Percentiles rank a stretch among this genome's conserved stretches.
phyloP scores from a whole-genome alignment of 352 stramenopile species.

The Phytophthora chlamydospora region DNA sequence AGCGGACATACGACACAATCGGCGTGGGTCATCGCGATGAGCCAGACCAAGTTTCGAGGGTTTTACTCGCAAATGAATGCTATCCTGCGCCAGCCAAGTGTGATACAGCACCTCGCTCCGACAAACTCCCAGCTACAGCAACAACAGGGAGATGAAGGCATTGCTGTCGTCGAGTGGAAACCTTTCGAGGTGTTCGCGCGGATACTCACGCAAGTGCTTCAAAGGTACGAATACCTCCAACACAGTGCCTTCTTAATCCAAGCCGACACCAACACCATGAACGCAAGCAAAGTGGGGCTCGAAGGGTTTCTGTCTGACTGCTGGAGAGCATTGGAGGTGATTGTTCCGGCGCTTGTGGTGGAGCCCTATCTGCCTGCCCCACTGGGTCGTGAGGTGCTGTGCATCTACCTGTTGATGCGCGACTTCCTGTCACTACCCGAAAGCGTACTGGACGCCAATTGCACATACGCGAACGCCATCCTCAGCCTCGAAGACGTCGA shows the following conservation, averaged over 20 bases:
- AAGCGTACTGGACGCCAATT: conserved; percentile 54
- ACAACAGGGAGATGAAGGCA: conserved; percentile 10
- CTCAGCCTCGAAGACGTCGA: conserved; percentile 63
- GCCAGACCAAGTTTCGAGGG: conserved; percentile 56
- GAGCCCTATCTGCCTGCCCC: conserved; percentile 45
- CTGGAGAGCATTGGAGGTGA: conserved; percentile 53
- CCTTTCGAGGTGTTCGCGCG: conserved; percentile 56
- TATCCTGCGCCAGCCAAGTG: conserved; percentile 46
- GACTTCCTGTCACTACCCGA: conserved; percentile 61
- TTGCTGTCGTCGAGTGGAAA: conserved; percentile 42
- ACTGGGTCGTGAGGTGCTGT: conserved; percentile 43
- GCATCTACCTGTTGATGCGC: conserved; percentile 56
- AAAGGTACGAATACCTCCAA: conserved; percentile 47
- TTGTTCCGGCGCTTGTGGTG: conserved; percentile 52
- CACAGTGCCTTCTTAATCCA: conserved; percentile 49
- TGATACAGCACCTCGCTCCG: conserved; percentile 31
- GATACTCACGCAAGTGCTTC: conserved; percentile 42
- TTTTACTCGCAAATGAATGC: conserved; percentile 52
- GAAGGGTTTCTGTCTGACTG: conserved; percentile 53
- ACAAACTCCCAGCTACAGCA: conserved; percentile 11
- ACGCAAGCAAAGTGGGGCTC: conserved; percentile 40
- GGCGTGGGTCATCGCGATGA: conserved; percentile 68
- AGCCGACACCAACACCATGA: conserved; percentile 39
- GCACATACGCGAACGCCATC: conserved; percentile 60
- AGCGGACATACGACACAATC: conserved; percentile 38